phyloP scores from a whole-genome alignment of 1,284 basidiomycete species.

The Vanrija pseudolonga region DNA sequence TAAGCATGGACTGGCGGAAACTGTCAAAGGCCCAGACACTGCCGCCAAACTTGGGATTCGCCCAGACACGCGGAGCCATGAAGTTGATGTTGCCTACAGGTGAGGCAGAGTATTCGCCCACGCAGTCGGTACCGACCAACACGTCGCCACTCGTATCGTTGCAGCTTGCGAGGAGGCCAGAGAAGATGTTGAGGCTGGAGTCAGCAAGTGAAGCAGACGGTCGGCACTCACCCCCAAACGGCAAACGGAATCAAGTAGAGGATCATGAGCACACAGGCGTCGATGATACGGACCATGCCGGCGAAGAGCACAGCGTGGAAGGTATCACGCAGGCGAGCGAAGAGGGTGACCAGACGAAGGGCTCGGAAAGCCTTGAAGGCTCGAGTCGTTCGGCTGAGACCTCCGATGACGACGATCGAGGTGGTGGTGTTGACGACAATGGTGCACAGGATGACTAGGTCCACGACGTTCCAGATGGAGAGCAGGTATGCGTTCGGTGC shows the following conservation, averaged over 20 bases:
- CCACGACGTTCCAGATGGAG: slow-evolving; percentile 88
- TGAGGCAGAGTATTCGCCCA: slow-evolving; percentile 63
- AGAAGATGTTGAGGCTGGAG: slow-evolving; percentile 73
- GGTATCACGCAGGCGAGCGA: slow-evolving; percentile 79
- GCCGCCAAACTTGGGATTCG: slow-evolving; percentile 67
- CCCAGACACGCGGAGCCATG: slow-evolving; percentile 80
- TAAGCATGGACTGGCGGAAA: slow-evolving; percentile 79
- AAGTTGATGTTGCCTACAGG: slow-evolving; percentile 59
- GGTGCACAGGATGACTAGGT: slow-evolving; percentile 80
- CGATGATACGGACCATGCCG: slow-evolving; percentile 78
- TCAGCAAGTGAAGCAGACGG: not conserved
- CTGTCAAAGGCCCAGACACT: slow-evolving; percentile 89
- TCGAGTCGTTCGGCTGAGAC: slow-evolving; percentile 75
- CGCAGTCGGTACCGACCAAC: slow-evolving; percentile 62
- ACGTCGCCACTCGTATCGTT: slow-evolving; percentile 62
- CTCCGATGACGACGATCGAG: slow-evolving; percentile 72
- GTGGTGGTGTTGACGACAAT: slow-evolving; percentile 78
- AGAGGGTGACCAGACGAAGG: slow-evolving; percentile 82
- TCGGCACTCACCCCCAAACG: slow-evolving; percentile 68
- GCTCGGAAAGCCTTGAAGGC: slow-evolving; percentile 86
- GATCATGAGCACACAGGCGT: slow-evolving; percentile 87
- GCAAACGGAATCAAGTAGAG: slow-evolving; percentile 96
- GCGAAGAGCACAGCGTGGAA: slow-evolving; percentile 90
- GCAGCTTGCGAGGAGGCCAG: slow-evolving; percentile 78
- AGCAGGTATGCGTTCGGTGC: slow-evolving; percentile 91